Evolutionary conservation across 73 alveolate genomes (phyloP).

Genomic region (Tetrahymena malaccensis): DNA sequence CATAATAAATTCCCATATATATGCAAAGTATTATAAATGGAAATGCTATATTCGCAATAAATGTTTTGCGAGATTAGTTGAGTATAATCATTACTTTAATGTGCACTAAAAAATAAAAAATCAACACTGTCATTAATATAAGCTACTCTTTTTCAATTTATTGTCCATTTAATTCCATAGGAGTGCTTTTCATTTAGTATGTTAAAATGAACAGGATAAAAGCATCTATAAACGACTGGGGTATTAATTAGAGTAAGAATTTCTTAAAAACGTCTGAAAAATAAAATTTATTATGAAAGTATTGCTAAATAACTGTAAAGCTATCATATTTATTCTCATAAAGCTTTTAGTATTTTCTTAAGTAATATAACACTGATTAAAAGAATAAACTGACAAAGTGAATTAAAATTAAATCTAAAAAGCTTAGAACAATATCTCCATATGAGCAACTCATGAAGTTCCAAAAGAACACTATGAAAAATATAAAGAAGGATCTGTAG

Average conservation of each 20-base stretch:
- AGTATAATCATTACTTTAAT: neutral
- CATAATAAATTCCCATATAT: neutral
- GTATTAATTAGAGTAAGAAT: neutral
- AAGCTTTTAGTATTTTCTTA: neutral
- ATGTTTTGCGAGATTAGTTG: neutral
- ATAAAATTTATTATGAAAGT: neutral
- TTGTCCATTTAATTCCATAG: neutral
- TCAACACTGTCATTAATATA: neutral
- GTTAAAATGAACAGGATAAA: neutral
- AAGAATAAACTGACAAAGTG: neutral
- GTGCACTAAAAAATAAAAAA: neutral
- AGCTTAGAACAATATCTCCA: neutral
- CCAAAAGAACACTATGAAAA: neutral
- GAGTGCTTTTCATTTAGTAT: neutral
- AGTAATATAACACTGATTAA: neutral
- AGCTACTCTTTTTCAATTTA: neutral
- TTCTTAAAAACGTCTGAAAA: neutral
- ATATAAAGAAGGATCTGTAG: neutral
- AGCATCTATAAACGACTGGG: neutral
- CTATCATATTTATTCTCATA: neutral
- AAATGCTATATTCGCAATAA: neutral
- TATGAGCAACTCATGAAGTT: neutral
- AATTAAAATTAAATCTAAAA: neutral
- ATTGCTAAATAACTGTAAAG: neutral
- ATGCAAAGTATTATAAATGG: neutral